These are phyloP conservation scores for Mikania micrantha DNA, from an alignment of 129 eudicot species.

Conservation along the genomic window DNA sequence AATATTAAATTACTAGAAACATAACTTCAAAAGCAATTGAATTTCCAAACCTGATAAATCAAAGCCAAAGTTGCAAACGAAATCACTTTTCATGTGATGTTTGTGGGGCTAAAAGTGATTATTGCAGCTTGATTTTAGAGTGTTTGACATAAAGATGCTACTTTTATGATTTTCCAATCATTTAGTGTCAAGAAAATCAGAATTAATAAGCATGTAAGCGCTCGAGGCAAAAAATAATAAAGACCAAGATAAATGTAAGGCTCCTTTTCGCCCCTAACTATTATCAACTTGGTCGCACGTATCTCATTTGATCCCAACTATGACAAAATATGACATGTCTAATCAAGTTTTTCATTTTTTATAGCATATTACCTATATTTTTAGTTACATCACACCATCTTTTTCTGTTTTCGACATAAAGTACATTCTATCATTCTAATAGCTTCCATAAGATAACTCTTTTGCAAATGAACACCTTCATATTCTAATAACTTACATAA, in stretches of 20 bases:
- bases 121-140: not conserved
- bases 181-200: not conserved
- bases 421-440: not conserved
- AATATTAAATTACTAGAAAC: not conserved
- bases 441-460: not conserved
- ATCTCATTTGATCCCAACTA: conserved; percentile 7
- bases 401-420: not conserved
- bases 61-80: not conserved
- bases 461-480: not conserved
- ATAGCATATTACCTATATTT: not conserved
- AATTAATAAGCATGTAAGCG: not conserved
- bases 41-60: not conserved
- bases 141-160: not conserved
- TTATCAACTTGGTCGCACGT: not conserved
- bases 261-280: not conserved
- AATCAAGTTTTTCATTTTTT: conserved; percentile 3
- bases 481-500: not conserved
- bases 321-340: not conserved
- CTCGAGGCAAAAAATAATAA: not conserved
- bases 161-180: not conserved
- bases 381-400: not conserved
- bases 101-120: conserved; percentile 3
- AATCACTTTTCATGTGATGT: not conserved
- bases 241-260: not conserved
- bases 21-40: not conserved